A percentile compares a stretch with the other conserved stretches of the same genome.
Conservation (phyloP, 768 basidiomycete species). For the Fomitopsis pulvina region DNA sequence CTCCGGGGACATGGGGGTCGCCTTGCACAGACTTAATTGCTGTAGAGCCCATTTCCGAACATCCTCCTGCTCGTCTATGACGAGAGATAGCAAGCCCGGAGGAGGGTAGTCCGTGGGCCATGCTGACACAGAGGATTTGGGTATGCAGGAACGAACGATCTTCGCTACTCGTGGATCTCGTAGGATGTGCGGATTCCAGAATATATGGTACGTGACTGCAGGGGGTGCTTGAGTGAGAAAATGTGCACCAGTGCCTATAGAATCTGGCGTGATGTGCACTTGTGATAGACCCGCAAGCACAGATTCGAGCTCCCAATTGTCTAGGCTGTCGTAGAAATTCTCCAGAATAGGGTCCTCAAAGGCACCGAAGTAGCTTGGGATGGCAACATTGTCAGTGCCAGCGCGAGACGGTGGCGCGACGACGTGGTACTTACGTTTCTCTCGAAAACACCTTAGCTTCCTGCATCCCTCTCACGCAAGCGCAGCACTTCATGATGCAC, state of each 20-base stretch:
- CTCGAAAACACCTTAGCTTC: slow-evolving; percentile 57
- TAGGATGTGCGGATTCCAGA: slow-evolving; percentile 56
- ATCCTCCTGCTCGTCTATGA: slow-evolving; percentile 40
- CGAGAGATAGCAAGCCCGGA: slow-evolving; percentile 51
- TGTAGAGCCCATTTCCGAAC: slow-evolving; percentile 57
- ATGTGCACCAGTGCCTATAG: not conserved
- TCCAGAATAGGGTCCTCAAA: slow-evolving; percentile 45
- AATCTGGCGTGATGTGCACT: not conserved
- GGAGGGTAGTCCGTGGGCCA: slow-evolving; percentile 61
- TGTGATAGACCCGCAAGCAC: slow-evolving; percentile 42
- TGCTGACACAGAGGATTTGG: slow-evolving; percentile 28
- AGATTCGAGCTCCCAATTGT: slow-evolving; percentile 55
- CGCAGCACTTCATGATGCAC: slow-evolving; percentile 57
- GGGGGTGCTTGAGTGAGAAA: slow-evolving; percentile 39
- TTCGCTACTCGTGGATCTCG: slow-evolving; percentile 40
- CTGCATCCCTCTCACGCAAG: slow-evolving; percentile 65
- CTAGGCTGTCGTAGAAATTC: slow-evolving; percentile 56
- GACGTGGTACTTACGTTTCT: slow-evolving; percentile 54
- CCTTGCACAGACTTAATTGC: slow-evolving; percentile 32
- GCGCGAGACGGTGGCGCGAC: not conserved
- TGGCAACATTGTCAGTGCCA: slow-evolving; percentile 7
- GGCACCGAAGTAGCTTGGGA: slow-evolving; percentile 64
- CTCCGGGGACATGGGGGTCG: slow-evolving; percentile 39
- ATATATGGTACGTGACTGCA: slow-evolving; percentile 52
- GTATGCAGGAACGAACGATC: slow-evolving; percentile 32